These are phyloP conservation scores for Krasilnikovozyma curviuscula DNA, from an alignment of 768 basidiomycete genomes.

Conservation along the genomic window DNA sequence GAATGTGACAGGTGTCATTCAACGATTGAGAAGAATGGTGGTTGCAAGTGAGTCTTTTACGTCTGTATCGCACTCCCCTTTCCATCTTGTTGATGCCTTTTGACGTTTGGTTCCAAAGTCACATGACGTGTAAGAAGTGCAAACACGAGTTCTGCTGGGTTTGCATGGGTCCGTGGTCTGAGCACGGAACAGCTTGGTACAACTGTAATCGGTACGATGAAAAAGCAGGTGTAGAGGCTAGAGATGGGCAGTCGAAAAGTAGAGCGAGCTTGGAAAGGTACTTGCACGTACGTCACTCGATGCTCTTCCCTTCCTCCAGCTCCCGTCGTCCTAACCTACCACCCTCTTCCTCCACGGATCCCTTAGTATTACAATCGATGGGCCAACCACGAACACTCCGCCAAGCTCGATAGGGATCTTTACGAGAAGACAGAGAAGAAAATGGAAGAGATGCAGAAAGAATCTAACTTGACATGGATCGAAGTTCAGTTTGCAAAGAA, in stretches of 20 bases:
- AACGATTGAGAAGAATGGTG: slow-evolving; percentile 99
- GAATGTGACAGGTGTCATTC: slow-evolving; percentile 90
- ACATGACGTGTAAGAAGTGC: slow-evolving; percentile 99
- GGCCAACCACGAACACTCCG: slow-evolving; percentile 99
- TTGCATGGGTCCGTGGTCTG: slow-evolving; percentile 97
- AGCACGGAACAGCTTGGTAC: slow-evolving; percentile 95
- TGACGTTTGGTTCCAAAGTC: slow-evolving; percentile 34
- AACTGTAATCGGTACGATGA: slow-evolving; percentile 96
- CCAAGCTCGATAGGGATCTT: slow-evolving; percentile 78
- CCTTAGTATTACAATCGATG: slow-evolving; percentile 91
- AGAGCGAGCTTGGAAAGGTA: slow-evolving; percentile 86
- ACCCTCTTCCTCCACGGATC: not conserved
- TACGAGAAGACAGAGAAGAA: slow-evolving; percentile 96
- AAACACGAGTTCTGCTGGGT: slow-evolving; percentile 93
- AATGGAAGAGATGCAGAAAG: slow-evolving; percentile 99
- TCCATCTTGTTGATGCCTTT: not conserved
- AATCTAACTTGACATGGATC: slow-evolving; percentile 84
- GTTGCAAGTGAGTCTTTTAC: slow-evolving; percentile 71
- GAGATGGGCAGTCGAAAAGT: slow-evolving; percentile 76
- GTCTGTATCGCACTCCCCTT: slow-evolving; percentile 2
- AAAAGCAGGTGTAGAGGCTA: slow-evolving; percentile 60
- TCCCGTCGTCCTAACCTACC: not conserved
- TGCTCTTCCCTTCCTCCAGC: not conserved
- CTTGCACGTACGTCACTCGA: slow-evolving; percentile 51
- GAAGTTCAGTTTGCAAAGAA: slow-evolving; percentile 98